These are phyloP conservation scores for Alternaria brassicae DNA, from an alignment of 2,329 filamentous ascomycete species.

Conservation along the genomic window DNA sequence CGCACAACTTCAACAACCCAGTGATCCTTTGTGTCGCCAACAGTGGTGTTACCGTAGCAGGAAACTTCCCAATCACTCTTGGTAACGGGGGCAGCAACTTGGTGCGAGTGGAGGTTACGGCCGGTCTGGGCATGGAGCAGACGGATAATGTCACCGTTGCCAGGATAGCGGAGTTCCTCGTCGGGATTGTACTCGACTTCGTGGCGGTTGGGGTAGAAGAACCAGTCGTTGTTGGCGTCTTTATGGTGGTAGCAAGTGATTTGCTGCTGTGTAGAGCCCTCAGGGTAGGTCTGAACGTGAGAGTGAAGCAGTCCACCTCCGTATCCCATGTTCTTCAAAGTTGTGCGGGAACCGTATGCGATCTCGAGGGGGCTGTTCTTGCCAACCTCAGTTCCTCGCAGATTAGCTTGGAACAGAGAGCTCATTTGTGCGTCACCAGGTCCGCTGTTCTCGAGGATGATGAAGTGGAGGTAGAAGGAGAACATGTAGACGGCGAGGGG, in stretches of 20 bases:
- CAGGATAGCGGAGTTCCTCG: conserved; percentile 74
- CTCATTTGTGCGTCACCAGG: conserved; percentile 99
- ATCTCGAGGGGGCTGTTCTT: conserved; percentile 94
- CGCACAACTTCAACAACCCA: conserved; percentile 92
- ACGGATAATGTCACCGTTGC: conserved; percentile 78
- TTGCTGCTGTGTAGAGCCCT: conserved; percentile 93
- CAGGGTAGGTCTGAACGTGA: conserved; percentile 93
- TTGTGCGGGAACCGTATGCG: conserved; percentile 85
- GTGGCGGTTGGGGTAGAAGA: conserved; percentile 91
- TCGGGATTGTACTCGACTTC: conserved; percentile 76
- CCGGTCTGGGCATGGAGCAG: conserved; percentile 95
- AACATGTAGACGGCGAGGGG: conserved; percentile 93
- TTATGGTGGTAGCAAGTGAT: conserved; percentile 99
- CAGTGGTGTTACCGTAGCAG: conserved; percentile 90
- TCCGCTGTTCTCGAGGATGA: conserved; percentile 89
- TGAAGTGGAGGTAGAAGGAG: conserved; percentile 93
- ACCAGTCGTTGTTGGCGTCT: conserved; percentile 99
- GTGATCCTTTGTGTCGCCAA: conserved; percentile 97
- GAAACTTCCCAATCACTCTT: conserved; percentile 94
- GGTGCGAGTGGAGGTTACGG: conserved; percentile 94
- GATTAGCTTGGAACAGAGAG: conserved; percentile 97
- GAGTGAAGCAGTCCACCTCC: conserved; percentile 95
- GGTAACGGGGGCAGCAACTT: conserved; percentile 84
- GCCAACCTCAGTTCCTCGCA: conserved; percentile 91
- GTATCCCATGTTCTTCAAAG: conserved; percentile 99